Percentiles rank a stretch among this genome's conserved stretches.
phyloP scores from a whole-genome alignment of 768 basidiomycete genomes.

The Chiua virens region DNA sequence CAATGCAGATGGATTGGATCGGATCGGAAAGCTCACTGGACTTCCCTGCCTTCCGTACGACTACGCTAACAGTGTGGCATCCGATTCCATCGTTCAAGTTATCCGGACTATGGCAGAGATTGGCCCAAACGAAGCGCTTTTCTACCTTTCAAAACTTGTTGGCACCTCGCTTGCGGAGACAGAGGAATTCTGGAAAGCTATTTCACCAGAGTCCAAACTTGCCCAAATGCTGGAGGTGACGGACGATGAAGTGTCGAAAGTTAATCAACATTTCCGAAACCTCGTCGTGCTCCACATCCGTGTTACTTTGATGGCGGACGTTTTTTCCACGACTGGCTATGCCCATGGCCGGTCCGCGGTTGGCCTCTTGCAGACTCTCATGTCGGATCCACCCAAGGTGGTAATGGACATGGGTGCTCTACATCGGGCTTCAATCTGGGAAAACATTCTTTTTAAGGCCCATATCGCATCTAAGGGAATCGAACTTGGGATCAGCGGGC shows the following conservation, averaged over 20 bases:
- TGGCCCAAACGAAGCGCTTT: conserved; percentile 72
- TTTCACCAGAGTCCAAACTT: conserved; percentile 58
- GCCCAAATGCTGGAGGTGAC: conserved; percentile 55
- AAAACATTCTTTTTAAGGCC: conserved; percentile 76
- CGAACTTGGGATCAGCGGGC: conserved; percentile 43
- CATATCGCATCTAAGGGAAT: conserved; percentile 56
- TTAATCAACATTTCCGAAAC: conserved; percentile 67
- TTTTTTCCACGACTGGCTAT: conserved; percentile 81
- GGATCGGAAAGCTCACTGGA: conserved; percentile 73
- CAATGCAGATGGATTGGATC: conserved; percentile 67
- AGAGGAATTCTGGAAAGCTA: conserved; percentile 63
- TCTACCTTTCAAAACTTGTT: conserved; percentile 68
- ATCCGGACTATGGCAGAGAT: conserved; percentile 89
- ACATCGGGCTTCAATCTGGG: conserved; percentile 83
- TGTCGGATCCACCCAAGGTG: conserved; percentile 61
- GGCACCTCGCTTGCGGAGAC: conserved; percentile 69
- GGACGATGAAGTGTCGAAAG: conserved; percentile 48
- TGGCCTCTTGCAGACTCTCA: conserved; percentile 71
- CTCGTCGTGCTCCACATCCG: conserved; percentile 78
- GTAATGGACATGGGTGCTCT: conserved; percentile 73
- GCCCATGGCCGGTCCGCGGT: conserved; percentile 78
- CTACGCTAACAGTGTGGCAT: conserved; percentile 80
- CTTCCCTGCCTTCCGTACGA: conserved; percentile 89
- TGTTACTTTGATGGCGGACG: conserved; percentile 80
- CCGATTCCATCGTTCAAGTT: conserved; percentile 85